Conservation (phyloP, 1,284 basidiomycete genomes). For the Moniliophthora roreri region DNA sequence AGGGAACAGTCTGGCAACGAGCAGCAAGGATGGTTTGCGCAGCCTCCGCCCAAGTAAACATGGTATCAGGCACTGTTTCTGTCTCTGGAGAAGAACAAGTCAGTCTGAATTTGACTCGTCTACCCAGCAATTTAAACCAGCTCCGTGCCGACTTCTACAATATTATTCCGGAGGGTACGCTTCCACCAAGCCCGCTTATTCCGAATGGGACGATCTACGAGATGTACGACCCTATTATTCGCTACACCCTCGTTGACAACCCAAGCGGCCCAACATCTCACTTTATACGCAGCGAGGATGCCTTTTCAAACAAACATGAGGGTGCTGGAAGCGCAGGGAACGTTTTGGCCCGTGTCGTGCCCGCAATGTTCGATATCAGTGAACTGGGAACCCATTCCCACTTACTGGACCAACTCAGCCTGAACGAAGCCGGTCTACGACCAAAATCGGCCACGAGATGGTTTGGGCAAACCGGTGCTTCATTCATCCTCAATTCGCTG, state of each 20-base stretch:
- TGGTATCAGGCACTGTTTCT: constrained; percentile 18
- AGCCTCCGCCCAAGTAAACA: constrained; percentile 20
- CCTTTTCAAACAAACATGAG: background rate
- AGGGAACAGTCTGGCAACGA: background rate
- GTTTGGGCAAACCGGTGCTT: constrained; percentile 7
- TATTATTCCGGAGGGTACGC: background rate
- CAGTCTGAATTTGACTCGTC: constrained; percentile 10
- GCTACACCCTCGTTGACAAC: constrained; percentile 18
- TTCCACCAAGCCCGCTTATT: too few species aligned
- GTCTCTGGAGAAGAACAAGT: constrained; percentile 14
- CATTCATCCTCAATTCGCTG: constrained; percentile 4
- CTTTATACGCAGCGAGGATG: constrained; percentile 13
- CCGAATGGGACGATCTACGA: constrained; percentile 3
- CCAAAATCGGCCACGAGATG: constrained; percentile 5
- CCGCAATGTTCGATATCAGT: constrained; percentile 3
- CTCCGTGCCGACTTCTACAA: constrained; percentile 18
- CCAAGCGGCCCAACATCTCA: constrained; percentile 15
- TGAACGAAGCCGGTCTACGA: too few species aligned
- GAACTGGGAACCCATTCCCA: too few species aligned
- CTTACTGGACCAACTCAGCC: too few species aligned
- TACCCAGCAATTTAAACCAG: constrained; percentile 21
- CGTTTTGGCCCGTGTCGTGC: background rate
- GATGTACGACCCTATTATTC: constrained; percentile 12
- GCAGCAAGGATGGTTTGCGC: constrained; percentile 20
- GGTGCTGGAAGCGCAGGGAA: constrained; percentile 3